phyloP scores from a whole-genome alignment of 2,329 filamentous ascomycete species.

The Botrytis byssoidea region DNA sequence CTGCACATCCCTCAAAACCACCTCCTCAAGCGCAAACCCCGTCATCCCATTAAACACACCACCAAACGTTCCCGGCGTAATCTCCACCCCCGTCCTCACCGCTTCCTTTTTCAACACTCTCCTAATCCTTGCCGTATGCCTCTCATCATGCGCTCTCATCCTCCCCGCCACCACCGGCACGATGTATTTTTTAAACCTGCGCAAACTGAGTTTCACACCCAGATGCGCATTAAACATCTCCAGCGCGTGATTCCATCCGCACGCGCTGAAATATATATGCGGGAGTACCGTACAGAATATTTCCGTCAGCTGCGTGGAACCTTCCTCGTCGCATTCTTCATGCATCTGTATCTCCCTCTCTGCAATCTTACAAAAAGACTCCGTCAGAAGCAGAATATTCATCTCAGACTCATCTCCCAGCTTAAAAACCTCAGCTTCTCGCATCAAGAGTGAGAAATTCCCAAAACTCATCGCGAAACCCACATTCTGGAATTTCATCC shows the following conservation, averaged over 20 bases:
- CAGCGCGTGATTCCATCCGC: background rate
- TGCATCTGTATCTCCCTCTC: background rate
- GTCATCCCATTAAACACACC: background rate
- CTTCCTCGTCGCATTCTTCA: too few relatives aligned
- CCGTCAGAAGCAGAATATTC: too few relatives aligned
- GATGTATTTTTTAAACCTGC: background rate
- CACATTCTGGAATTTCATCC: background rate
- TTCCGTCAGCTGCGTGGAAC: background rate
- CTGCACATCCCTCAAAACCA: background rate
- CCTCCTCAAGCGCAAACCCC: background rate
- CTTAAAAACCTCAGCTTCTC: background rate
- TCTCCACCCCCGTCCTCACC: background rate
- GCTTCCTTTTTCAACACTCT: background rate
- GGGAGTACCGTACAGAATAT: background rate
- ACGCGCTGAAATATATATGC: background rate
- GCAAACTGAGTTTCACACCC: accelerated
- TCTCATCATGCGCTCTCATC: background rate
- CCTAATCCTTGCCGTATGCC: background rate
- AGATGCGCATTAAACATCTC: background rate
- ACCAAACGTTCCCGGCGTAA: background rate
- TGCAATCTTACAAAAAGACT: too few relatives aligned
- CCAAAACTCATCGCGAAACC: background rate
- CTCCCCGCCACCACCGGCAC: background rate
- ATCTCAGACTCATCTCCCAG: accelerated
- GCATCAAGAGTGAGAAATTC: background rate